Evolutionary conservation across 1,284 basidiomycete species (phyloP).

Genomic region (Trichosporon sp.): DNA sequence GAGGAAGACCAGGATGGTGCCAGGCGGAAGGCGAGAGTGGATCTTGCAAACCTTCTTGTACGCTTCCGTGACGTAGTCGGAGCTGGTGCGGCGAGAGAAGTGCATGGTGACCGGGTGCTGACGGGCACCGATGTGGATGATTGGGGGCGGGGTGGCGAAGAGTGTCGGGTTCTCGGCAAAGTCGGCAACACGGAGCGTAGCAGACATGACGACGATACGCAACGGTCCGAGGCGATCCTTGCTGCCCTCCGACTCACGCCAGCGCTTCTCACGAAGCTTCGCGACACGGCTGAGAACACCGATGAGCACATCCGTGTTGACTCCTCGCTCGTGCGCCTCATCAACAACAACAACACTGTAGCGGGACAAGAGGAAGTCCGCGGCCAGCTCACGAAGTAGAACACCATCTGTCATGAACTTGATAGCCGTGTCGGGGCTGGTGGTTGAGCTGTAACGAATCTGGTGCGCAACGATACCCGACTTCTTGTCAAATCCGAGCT

Average conservation of each 20-base stretch:
- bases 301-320: constrained; percentile 97
- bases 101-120: constrained; percentile 96
- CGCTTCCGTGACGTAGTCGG: constrained; percentile 89
- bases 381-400: constrained; percentile 85
- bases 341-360: constrained; percentile 96
- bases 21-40: constrained; percentile 69
- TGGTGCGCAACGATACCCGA: constrained; percentile 88
- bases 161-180: constrained; percentile 85
- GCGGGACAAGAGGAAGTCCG: constrained; percentile 83
- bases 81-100: constrained; percentile 80
- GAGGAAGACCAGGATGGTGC: constrained; percentile 73
- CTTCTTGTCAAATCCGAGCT: constrained; percentile 69
- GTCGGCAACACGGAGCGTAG: constrained; percentile 90
- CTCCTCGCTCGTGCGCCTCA: constrained; percentile 96
- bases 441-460: constrained; percentile 94
- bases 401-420: constrained; percentile 99
- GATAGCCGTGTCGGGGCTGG: constrained; percentile 83
- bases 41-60: constrained; percentile 85
- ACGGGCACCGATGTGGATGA: constrained; percentile 84
- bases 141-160: constrained; percentile 80
- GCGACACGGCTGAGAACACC: constrained; percentile 92
- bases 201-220: constrained; percentile 97
- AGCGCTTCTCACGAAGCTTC: constrained; percentile 81
- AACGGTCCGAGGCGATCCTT: constrained; percentile 81
- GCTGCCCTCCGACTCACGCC: constrained; percentile 67